Conservation (phyloP, 768 basidiomycete genomes). For the Stropharia rugosoannulata region DNA sequence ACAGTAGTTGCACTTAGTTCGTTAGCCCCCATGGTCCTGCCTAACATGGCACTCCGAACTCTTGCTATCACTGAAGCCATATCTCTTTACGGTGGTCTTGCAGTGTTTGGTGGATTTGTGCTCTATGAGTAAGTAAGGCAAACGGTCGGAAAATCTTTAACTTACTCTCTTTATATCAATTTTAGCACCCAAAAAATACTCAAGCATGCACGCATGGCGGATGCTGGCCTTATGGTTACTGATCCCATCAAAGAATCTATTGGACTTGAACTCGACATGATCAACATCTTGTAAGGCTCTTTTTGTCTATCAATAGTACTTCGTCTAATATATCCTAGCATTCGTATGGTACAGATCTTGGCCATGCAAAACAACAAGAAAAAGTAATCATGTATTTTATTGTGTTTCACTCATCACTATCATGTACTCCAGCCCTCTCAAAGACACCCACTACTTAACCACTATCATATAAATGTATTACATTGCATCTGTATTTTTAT, state of each 20-base stretch:
- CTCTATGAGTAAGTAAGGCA: conserved; percentile 71
- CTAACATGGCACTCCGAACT: conserved; percentile 67
- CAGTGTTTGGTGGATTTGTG: conserved; percentile 84
- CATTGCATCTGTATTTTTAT: conserved; percentile 9
- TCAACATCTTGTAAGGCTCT: conserved; percentile 78
- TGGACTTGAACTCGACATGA: conserved; percentile 79
- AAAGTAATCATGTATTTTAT: conserved; percentile 30
- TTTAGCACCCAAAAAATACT: conserved; percentile 82
- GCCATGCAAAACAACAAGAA: conserved; percentile 63
- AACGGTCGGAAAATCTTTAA: not conserved
- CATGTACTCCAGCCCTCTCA: not conserved
- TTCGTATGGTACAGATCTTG: conserved; percentile 81
- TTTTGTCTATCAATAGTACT: not conserved
- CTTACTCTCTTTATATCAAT: not conserved
- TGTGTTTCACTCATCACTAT: not conserved
- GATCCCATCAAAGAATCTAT: conserved; percentile 83
- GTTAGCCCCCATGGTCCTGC: conserved; percentile 89
- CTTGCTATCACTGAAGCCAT: conserved; percentile 77
- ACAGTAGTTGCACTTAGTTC: conserved; percentile 85
- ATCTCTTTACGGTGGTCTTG: conserved; percentile 85
- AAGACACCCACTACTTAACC: not conserved
- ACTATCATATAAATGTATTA: not conserved
- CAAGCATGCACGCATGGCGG: conserved; percentile 70
- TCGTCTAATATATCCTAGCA: conserved; percentile 35
- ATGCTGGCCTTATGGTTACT: conserved; percentile 59